Conservation (phyloP, 371 early-diverging fungal genomes). For the Conidiobolus incongruus region DNA sequence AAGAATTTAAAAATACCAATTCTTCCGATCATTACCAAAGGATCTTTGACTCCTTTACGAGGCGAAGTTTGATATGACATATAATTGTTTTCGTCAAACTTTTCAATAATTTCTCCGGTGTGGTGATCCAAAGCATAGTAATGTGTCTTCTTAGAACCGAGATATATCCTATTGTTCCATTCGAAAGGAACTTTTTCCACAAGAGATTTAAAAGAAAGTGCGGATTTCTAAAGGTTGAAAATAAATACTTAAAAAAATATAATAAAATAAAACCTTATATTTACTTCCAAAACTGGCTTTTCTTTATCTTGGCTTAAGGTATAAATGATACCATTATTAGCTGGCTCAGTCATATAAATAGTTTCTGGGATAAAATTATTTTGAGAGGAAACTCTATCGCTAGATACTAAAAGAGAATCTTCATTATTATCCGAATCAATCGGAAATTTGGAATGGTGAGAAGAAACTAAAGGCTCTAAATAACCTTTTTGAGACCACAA, state of each 20-base stretch:
- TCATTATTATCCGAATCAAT: background rate
- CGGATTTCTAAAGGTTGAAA: slow-evolving; percentile 40
- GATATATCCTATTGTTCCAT: slow-evolving; percentile 29
- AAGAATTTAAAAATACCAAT: background rate
- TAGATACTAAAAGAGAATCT: background rate
- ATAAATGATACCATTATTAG: slow-evolving; percentile 46
- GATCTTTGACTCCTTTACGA: slow-evolving; percentile 14
- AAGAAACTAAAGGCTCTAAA: slow-evolving; percentile 4
- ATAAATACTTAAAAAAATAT: too few relatives aligned
- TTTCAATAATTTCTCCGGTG: slow-evolving; percentile 27
- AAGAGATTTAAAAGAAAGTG: slow-evolving; percentile 40
- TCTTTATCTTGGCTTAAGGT: slow-evolving; percentile 23
- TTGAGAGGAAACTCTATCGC: too few relatives aligned
- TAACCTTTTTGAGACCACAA: slow-evolving; percentile 18
- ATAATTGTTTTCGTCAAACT: slow-evolving; percentile 3
- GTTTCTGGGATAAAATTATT: too few relatives aligned
- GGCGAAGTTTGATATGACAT: slow-evolving; percentile 14
- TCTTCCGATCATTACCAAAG: background rate
- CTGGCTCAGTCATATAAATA: slow-evolving; percentile 58
- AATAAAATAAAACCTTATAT: too few relatives aligned
- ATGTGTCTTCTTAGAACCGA: slow-evolving; percentile 34
- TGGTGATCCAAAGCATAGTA: slow-evolving; percentile 45
- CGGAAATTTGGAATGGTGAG: background rate
- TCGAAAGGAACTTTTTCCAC: slow-evolving; percentile 32
- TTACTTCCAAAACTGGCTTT: too few relatives aligned